A percentile compares a stretch with the other conserved stretches of the same genome.
Conservation (phyloP, 768 basidiomycete genomes). For the Mycena latifolia region DNA sequence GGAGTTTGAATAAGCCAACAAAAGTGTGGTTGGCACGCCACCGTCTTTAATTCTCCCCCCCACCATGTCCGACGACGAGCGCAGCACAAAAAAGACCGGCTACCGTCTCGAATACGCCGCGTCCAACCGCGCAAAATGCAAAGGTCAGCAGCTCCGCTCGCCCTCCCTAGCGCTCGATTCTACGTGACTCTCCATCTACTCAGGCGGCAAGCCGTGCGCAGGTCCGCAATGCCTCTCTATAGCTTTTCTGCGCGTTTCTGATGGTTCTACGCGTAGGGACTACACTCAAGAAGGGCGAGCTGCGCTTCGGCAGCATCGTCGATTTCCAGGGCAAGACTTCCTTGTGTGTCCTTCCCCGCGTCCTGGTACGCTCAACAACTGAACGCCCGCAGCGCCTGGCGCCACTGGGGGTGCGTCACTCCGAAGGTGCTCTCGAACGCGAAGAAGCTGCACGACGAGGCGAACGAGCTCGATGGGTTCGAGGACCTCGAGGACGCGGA, state of each 20-base stretch:
- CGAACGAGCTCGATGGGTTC: slow-evolving; percentile 87
- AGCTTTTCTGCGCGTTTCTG: slow-evolving; percentile 15
- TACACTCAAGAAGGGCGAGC: slow-evolving; percentile 74
- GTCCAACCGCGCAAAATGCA: slow-evolving; percentile 80
- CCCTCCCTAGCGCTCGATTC: neutral
- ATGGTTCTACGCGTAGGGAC: slow-evolving; percentile 61
- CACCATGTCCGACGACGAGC: slow-evolving; percentile 50
- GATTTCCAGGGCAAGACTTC: slow-evolving; percentile 77
- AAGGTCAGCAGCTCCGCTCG: slow-evolving; percentile 62
- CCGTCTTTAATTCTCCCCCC: neutral
- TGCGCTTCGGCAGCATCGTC: slow-evolving; percentile 82
- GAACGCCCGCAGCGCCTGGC: slow-evolving; percentile 69
- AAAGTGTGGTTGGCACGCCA: neutral
- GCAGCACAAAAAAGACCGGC: slow-evolving; percentile 57
- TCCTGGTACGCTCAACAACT: slow-evolving; percentile 2
- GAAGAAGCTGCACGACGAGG: slow-evolving; percentile 68
- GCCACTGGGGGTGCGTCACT: slow-evolving; percentile 93
- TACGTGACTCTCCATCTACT: slow-evolving; percentile 20
- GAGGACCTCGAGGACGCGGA: slow-evolving; percentile 79
- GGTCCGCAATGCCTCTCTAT: slow-evolving; percentile 55
- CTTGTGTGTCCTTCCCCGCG: slow-evolving; percentile 60
- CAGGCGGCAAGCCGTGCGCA: slow-evolving; percentile 83
- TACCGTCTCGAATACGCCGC: slow-evolving; percentile 86
- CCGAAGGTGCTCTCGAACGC: slow-evolving; percentile 65
- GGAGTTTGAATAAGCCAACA: slow-evolving; percentile 21